These are phyloP conservation scores for Volvox carteri DNA, from an alignment of 163 green algal genomes.

Conservation along the genomic window DNA sequence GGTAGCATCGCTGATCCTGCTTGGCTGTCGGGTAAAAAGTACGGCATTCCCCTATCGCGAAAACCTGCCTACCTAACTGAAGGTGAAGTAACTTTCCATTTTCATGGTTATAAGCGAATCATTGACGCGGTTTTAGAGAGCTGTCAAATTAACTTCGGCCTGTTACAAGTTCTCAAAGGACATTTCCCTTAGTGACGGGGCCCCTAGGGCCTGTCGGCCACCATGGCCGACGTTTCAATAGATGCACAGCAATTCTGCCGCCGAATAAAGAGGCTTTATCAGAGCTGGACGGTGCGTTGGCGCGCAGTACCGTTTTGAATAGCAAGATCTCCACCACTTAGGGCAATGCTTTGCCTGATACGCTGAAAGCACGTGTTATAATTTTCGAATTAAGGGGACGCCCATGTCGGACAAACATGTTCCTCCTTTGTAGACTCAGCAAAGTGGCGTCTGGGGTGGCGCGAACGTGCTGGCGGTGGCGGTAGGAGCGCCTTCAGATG, in stretches of 20 bases:
- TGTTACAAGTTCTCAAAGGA: too few species aligned
- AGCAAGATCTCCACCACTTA: slow-evolving; percentile 1
- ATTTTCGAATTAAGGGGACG: neutral
- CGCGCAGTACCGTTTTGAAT: neutral
- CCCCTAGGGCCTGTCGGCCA: slow-evolving; percentile 39
- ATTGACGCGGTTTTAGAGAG: too few species aligned
- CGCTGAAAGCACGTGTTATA: neutral
- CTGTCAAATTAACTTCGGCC: too few species aligned
- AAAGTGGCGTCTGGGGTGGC: slow-evolving; percentile 63
- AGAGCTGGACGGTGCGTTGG: slow-evolving; percentile 81
- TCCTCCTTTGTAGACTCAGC: slow-evolving; percentile 35
- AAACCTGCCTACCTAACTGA: too few species aligned
- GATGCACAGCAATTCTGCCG: slow-evolving; percentile 72
- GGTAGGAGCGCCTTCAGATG: slow-evolving; percentile 80
- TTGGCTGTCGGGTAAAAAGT: too few species aligned
- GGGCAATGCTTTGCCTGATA: neutral
- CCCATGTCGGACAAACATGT: neutral
- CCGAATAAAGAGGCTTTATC: slow-evolving; percentile 81
- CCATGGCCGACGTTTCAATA: slow-evolving; percentile 77
- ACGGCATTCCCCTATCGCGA: too few species aligned
- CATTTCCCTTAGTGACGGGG: neutral
- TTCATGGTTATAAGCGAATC: too few species aligned
- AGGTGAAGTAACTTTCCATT: too few species aligned
- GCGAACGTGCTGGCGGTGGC: slow-evolving; percentile 76
- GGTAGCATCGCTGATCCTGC: too few species aligned